A percentile compares a stretch with the other conserved stretches of the same genome.
phyloP scores from a whole-genome alignment of 2,329 filamentous ascomycete species.

The Fusarium sublunatum region DNA sequence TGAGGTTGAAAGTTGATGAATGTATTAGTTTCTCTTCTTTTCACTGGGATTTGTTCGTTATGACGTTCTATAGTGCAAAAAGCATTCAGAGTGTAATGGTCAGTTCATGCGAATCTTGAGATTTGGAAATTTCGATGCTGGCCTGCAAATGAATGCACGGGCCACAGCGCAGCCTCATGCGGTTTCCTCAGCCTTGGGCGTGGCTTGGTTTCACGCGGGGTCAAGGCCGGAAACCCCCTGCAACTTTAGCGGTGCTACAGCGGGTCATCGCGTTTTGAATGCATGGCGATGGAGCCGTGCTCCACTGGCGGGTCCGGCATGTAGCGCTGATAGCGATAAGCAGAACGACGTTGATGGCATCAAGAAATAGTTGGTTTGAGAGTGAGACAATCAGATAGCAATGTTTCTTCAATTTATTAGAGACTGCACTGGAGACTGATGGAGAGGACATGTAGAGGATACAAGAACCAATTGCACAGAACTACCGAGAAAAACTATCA shows the following conservation, averaged over 20 bases:
- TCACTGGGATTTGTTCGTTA: neutral
- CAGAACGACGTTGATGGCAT: constrained; percentile 12
- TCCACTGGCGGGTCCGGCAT: constrained; percentile 7
- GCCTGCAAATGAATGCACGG: constrained; percentile 20
- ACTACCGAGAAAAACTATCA: neutral
- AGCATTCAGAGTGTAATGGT: neutral
- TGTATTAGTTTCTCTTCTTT: no score
- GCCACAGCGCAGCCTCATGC: constrained; percentile 29
- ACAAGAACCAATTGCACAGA: neutral
- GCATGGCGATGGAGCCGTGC: constrained; percentile 11
- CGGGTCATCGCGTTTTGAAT: constrained; percentile 18
- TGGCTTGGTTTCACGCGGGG: constrained; percentile 21
- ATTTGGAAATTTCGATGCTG: constrained; percentile 18
- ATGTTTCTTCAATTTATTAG: no score
- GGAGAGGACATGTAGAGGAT: neutral
- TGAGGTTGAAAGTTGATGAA: neutral
- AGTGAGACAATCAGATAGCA: neutral
- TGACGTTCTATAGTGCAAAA: neutral
- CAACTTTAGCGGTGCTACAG: constrained; percentile 18
- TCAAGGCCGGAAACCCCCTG: constrained; percentile 2
- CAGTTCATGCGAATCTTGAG: constrained; percentile 3
- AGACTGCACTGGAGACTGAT: no score
- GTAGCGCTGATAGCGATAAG: constrained; percentile 37
- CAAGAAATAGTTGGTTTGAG: neutral
- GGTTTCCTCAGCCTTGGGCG: constrained; percentile 29